These are phyloP conservation scores for Fusarium sp. DNA, from an alignment of 2,329 filamentous ascomycete species.

Conservation along the genomic window DNA sequence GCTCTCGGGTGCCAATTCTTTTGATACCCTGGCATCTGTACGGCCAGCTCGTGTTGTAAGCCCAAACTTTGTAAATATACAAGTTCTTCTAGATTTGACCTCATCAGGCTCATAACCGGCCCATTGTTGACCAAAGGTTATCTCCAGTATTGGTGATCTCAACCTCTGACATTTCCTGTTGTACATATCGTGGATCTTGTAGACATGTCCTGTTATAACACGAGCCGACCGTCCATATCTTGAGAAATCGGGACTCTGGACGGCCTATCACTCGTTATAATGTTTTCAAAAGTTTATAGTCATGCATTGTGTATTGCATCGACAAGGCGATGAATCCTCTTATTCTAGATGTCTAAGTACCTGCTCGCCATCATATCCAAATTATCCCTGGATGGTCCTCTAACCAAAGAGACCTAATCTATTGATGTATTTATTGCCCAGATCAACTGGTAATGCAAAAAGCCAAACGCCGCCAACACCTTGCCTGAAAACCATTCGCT, in stretches of 20 bases:
- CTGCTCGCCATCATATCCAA: background rate
- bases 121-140: background rate
- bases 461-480: constrained; percentile 41
- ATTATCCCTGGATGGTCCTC: background rate
- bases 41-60: background rate
- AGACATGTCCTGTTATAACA: background rate
- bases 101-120: background rate
- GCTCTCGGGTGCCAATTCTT: background rate
- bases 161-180: background rate
- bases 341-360: constrained; percentile 28
- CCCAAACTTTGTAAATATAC: background rate
- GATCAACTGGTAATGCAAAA: constrained; percentile 8
- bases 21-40: background rate
- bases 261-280: background rate
- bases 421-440: constrained; percentile 2
- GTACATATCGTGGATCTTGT: background rate
- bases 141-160: background rate
- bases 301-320: constrained; percentile 10
- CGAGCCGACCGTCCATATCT: background rate
- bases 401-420: constrained; percentile 7
- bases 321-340: background rate
- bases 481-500: constrained; percentile 22
- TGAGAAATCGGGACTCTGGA: background rate
- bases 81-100: background rate
- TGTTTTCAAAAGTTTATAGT: background rate